Evolutionary conservation across 2,329 filamentous ascomycete genomes (phyloP).

Genomic region (Uncinocarpus reesii): DNA sequence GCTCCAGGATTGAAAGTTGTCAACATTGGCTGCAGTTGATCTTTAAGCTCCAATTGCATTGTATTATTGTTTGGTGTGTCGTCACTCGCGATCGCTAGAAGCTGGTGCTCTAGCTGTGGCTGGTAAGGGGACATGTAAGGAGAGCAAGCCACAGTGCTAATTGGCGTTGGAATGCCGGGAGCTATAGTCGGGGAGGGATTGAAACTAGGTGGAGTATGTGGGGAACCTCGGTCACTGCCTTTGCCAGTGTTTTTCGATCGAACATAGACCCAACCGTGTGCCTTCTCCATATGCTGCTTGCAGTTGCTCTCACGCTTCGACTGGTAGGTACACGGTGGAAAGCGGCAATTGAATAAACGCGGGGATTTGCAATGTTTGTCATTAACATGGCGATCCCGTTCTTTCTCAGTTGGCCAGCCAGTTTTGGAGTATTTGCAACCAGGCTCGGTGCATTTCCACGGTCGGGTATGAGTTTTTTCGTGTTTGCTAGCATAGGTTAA

Average conservation of each 20-base stretch:
- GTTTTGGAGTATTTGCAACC: slow-evolving; percentile 83
- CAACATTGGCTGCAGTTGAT: no score
- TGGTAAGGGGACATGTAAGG: slow-evolving; percentile 22
- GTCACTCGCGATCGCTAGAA: no score
- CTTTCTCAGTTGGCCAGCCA: slow-evolving; percentile 96
- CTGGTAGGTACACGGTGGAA: slow-evolving; percentile 75
- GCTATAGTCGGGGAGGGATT: slow-evolving; percentile 53
- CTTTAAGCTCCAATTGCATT: no score
- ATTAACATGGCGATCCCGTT: slow-evolving; percentile 89
- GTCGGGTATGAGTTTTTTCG: slow-evolving; percentile 92
- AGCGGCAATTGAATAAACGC: slow-evolving; percentile 72
- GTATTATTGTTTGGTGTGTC: no score
- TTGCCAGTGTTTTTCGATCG: slow-evolving; percentile 87
- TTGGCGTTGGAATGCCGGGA: slow-evolving; percentile 44
- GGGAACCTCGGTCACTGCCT: neutral
- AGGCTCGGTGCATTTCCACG: slow-evolving; percentile 77
- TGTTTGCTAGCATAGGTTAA: slow-evolving; percentile 54
- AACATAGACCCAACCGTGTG: slow-evolving; percentile 80
- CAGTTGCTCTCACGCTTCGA: slow-evolving; percentile 95
- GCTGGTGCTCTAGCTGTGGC: no score
- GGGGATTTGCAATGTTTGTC: slow-evolving; percentile 84
- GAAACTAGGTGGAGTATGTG: slow-evolving; percentile 44
- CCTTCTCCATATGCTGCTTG: slow-evolving; percentile 98
- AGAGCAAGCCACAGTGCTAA: slow-evolving; percentile 24
- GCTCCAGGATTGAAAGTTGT: no score